Evolutionary conservation across 192 early-diverging fungal genomes (phyloP), one percentile per base, ranked within the genome.

Genomic region (Backusella mclennaniae): DNA sequence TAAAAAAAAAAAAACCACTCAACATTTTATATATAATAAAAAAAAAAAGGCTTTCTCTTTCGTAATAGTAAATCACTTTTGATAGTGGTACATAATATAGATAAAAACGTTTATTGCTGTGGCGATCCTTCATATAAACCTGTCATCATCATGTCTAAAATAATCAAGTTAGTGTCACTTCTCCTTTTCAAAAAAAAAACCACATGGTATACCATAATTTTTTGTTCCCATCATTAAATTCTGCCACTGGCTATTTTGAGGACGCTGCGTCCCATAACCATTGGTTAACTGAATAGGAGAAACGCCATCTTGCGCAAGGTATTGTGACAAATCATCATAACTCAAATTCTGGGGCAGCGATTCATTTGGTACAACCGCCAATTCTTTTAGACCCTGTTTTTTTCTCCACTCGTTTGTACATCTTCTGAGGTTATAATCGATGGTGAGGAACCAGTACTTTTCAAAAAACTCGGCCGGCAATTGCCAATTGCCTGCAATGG

Each of bases 401-500:
- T 66, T 52, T 44, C 69, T 39, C 53, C 53, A 70, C 17, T 72
- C 14, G 15, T 75, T 56, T 4, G 35, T 75, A 9, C 33, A 68
- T 35, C 78, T 23, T 39, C 56, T 31, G 56, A 70, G 59, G 63
- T 68, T 56, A 71, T 78, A 80, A 67, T 84, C 66, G 1, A 80
- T 78, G 15, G 70, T 76, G 14, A 80, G 56, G 49, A 72, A 84
- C 79, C 79, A 80, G 39, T 67, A 84, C 15, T 80, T 80, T 42
- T 75, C 76, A 71, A 80, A 76, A 36, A 84, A 84, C 8, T 67
- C 69, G 0, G 41, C 63, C 8, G 79, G 79, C 7, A 84, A 66
- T 33, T 84, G 73, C 82, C 82, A 84, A 15, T 77, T 77, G 23
- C 38, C 69, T 11, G 82, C 67, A 42, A 76, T 21, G 1, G 76